These are phyloP conservation scores for Boletus vermiculosoides DNA, from an alignment of 768 basidiomycete species.

Conservation along the genomic window DNA sequence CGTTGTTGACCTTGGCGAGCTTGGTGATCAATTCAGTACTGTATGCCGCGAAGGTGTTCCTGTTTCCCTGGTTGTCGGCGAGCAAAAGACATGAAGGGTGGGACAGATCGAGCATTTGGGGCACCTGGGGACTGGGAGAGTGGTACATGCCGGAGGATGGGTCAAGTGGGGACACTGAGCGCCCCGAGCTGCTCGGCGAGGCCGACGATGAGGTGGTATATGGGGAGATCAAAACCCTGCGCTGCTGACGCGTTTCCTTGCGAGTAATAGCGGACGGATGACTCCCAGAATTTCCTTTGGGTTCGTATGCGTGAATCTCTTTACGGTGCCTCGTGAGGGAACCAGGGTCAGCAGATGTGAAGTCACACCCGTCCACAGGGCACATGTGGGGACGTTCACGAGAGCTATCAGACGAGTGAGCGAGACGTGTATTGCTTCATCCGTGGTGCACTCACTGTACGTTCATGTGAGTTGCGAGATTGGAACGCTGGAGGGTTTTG, in stretches of 20 bases:
- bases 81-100: not conserved
- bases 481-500: constrained; percentile 28
- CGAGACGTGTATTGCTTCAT: not conserved
- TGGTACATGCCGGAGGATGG: not conserved
- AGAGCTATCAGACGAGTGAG: constrained; percentile 13
- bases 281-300: not conserved
- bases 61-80: not conserved
- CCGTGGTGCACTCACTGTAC: constrained; percentile 28
- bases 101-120: not conserved
- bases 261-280: not conserved
- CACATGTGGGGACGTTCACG: constrained; percentile 15
- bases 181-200: not conserved
- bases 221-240: constrained; percentile 1
- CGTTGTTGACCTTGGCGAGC: not conserved
- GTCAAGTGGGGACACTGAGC: not conserved
- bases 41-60: not conserved
- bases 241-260: not conserved
- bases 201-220: not conserved
- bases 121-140: not conserved
- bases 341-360: constrained; percentile 17
- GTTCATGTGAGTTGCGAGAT: constrained; percentile 28
- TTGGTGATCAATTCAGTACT: not conserved
- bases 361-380: constrained; percentile 15
- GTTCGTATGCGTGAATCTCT: constrained; percentile 16
- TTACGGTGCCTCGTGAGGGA: constrained; percentile 25